Percentiles rank a stretch among this genome's conserved stretches.
Evolutionary conservation across 768 basidiomycete species (phyloP).

Genomic region (Termitomyces sp.): DNA sequence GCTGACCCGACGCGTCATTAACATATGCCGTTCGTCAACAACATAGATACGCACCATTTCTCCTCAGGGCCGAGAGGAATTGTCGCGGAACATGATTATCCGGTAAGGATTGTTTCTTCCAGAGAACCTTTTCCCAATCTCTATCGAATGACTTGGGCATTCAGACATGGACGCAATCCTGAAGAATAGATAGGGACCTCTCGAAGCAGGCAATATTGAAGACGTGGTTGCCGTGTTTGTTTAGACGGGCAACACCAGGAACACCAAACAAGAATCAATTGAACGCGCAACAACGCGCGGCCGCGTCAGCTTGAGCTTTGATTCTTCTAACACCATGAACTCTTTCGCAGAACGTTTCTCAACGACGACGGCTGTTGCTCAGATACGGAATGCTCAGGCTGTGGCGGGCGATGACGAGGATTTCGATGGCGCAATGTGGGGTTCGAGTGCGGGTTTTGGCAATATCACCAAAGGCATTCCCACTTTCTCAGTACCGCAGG

Average conservation of each 20-base stretch:
- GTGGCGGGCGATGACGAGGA: conserved; percentile 59
- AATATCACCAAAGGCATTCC: conserved; percentile 69
- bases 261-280: conserved; percentile 31
- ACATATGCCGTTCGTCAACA: conserved; percentile 5
- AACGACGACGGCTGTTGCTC: conserved; percentile 45
- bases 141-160: conserved; percentile 12
- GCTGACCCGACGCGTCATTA: conserved; percentile 39
- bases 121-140: conserved; percentile 73
- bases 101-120: conserved; percentile 70
- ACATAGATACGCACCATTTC: conserved; percentile 61
- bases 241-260: not conserved
- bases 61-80: conserved; percentile 76
- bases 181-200: not conserved
- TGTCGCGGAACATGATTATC: conserved; percentile 84
- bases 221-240: conserved; percentile 6
- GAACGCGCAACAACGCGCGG: conserved; percentile 35
- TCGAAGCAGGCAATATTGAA: not conserved
- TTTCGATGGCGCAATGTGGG: conserved; percentile 71
- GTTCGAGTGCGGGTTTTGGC: conserved; percentile 81
- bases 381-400: conserved; percentile 46
- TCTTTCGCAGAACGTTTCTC: conserved; percentile 64
- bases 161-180: conserved; percentile 10
- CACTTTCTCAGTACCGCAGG: conserved; percentile 65
- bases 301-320: conserved; percentile 37
- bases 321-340: conserved; percentile 55